These are phyloP conservation scores for Orobanche coerulescens DNA, from an alignment of 257 asterid species.

Conservation along the genomic window DNA sequence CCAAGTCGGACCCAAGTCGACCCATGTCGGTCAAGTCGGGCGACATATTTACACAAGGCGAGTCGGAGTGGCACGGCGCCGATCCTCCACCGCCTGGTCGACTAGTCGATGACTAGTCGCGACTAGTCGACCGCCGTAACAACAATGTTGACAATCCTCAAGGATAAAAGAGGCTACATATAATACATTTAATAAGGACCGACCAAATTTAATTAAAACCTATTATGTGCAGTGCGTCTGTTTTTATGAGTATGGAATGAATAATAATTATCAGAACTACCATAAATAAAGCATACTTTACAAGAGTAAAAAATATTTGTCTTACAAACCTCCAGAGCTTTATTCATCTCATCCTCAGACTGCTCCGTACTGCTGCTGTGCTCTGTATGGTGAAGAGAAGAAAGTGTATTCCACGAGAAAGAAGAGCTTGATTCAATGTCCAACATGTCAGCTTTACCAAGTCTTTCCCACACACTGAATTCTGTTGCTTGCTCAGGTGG, in stretches of 20 bases:
- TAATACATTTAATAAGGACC: constrained; percentile 6
- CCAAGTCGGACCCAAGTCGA: too few species aligned
- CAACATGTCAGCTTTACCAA: constrained; percentile 73
- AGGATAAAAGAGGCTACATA: constrained; percentile 10
- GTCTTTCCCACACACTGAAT: constrained; percentile 84
- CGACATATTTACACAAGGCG: too few species aligned
- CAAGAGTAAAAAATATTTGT: constrained; percentile 12
- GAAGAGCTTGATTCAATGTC: constrained; percentile 79
- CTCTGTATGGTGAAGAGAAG: constrained; percentile 93
- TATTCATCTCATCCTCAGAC: constrained; percentile 87
- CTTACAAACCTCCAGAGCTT: constrained; percentile 71
- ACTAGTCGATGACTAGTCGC: too few species aligned
- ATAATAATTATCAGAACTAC: neutral
- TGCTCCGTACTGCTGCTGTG: constrained; percentile 80
- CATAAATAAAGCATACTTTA: neutral
- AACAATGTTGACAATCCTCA: constrained; percentile 15
- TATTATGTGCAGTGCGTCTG: neutral
- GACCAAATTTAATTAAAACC: neutral
- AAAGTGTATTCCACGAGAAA: constrained; percentile 75
- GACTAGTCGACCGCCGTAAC: too few species aligned
- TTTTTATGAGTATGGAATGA: neutral
- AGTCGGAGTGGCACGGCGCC: too few species aligned
- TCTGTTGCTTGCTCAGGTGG: constrained; percentile 65
- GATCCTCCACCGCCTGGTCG: too few species aligned
- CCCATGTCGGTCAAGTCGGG: too few species aligned